Evolutionary conservation across 2,329 filamentous ascomycete species (phyloP), one percentile per base, ranked within the genome.

Genomic region (Colletotrichum incanum): DNA sequence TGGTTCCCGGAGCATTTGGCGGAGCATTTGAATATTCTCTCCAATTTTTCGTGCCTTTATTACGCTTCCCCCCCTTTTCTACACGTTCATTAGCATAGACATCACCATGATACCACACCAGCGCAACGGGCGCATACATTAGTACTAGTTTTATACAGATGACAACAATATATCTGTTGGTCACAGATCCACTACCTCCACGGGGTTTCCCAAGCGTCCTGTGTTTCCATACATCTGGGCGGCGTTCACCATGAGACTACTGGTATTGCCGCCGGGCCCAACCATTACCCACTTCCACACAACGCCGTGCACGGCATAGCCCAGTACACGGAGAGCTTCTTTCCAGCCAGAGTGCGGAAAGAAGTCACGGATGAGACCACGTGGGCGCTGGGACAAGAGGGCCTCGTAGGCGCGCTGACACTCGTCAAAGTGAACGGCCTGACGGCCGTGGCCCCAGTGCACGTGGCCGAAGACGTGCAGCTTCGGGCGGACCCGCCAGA

Each of bases 381-480:
- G 82, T 4, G 78, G 80, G 26, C 82, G 82, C 14, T 82, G 82
- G 1, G 84, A 82, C 78, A 89, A 82, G 31, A 94, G 85, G n/a
- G 85, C 84, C 82, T 96, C 94, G 82, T 94, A 95, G 1, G 88
- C 88, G 41, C 83, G 84, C 81, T 97, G 94, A 72, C 90, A 89
- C 34, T 91, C 88, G 80, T 96, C 94, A 87, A 93, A 97, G 82
- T 90, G 93, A 12, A 93, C 87, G 0, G 90, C 81, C 77, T 95
- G 91, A 54, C 85, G 85, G 20, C 94, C 95, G 56, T 93, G 89
- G 11, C 90, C 93, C 78, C 88, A 93, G 83, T 98, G 95, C 31
- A 95, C 88, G 81, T 98, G 95, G 1, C 94, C 95, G 79, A 96
- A 97, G 59, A 97, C 88, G 80, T 97, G 94, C 18, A 97, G 84